These are phyloP conservation scores for Oryza longistaminata DNA, from an alignment of 176 grass and related monocot genomes.

Conservation along the genomic window DNA sequence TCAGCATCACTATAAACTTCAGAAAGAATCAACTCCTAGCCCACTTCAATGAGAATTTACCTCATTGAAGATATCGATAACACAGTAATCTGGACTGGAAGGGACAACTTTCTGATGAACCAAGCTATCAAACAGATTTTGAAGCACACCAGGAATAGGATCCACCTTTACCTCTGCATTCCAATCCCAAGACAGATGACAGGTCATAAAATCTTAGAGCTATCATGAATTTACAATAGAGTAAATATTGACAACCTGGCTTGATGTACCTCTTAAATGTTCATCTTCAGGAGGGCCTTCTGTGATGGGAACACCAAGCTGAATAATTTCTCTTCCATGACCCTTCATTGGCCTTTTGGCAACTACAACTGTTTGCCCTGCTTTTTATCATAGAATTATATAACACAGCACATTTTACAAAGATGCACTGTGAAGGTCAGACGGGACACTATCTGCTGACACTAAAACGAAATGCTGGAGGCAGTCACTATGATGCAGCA, in stretches of 20 bases:
- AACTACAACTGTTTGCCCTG: constrained; percentile 57
- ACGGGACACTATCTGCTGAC: neutral
- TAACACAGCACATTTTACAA: neutral
- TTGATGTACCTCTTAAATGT: constrained; percentile 17
- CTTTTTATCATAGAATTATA: constrained; percentile 5
- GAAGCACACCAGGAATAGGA: constrained; percentile 42
- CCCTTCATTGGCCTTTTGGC: constrained; percentile 60
- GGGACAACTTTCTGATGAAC: constrained; percentile 42
- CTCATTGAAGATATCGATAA: constrained; percentile 64
- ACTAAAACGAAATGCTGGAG: neutral
- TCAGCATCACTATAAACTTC: neutral
- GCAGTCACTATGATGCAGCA: neutral
- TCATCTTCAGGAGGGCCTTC: constrained; percentile 50
- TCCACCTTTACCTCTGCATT: constrained; percentile 55
- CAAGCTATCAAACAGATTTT: constrained; percentile 47
- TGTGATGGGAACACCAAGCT: constrained; percentile 46
- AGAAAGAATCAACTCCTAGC: neutral
- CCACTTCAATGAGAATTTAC: constrained; percentile 6
- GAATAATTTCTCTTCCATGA: constrained; percentile 69
- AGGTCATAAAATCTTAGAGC: neutral
- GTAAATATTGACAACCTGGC: neutral
- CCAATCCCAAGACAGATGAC: neutral
- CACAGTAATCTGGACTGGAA: constrained; percentile 59
- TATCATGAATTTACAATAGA: neutral
- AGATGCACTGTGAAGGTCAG: neutral